Evolutionary conservation across 495 filamentous ascomycete species (phyloP).

Genomic region (Tuber magnatum): DNA sequence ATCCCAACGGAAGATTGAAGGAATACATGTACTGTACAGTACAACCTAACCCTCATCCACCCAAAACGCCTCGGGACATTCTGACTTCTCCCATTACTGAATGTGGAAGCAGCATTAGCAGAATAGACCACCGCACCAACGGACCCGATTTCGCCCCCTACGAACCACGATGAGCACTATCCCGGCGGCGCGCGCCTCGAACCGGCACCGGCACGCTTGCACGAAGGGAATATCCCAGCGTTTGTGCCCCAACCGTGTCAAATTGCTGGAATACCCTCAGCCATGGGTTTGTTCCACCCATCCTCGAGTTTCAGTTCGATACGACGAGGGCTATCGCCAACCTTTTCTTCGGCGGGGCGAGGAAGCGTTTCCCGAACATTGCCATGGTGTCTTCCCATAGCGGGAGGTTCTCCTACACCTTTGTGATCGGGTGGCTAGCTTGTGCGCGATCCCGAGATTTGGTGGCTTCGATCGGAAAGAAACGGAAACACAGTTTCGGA

Average conservation of each 20-base stretch:
- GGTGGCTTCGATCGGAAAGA: constrained; percentile 20
- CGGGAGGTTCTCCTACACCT: constrained; percentile 48
- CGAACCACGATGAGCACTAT: constrained; percentile 50
- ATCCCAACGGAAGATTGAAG: constrained; percentile 18
- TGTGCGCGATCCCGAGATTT: constrained; percentile 27
- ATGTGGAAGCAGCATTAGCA: constrained; percentile 19
- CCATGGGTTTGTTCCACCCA: constrained; percentile 40
- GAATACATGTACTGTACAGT: constrained; percentile 20
- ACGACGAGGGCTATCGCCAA: constrained; percentile 48
- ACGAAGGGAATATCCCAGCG: constrained; percentile 41
- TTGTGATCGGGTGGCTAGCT: constrained; percentile 44
- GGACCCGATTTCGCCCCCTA: constrained; percentile 44
- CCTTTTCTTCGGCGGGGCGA: constrained; percentile 48
- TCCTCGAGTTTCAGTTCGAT: constrained; percentile 56
- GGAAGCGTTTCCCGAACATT: constrained; percentile 47
- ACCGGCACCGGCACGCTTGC: constrained; percentile 44
- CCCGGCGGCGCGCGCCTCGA: constrained; percentile 46
- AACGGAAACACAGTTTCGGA: constrained; percentile 9
- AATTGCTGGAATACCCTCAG: constrained; percentile 42
- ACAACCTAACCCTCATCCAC: constrained; percentile 7
- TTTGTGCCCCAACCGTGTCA: constrained; percentile 51
- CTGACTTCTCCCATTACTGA: no score
- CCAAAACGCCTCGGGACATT: constrained; percentile 15
- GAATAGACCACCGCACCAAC: constrained; percentile 41
- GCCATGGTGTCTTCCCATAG: constrained; percentile 49